Evolutionary conservation across 371 early-diverging fungal genomes (phyloP).

Genomic region (Mortierella sp.): DNA sequence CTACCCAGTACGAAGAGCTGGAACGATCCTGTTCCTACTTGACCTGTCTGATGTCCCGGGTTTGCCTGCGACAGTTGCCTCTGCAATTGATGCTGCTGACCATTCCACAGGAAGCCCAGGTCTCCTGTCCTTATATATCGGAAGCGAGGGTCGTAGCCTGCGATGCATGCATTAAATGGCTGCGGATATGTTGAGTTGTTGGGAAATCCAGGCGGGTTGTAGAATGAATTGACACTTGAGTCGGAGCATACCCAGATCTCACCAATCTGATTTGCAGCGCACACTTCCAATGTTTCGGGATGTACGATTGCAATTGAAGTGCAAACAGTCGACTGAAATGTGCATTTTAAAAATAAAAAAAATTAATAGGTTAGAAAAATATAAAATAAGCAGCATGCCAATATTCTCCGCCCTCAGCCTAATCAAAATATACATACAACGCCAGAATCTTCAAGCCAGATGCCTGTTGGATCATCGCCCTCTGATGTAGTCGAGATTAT

Average conservation of each 20-base stretch:
- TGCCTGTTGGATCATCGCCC: constrained; percentile 54
- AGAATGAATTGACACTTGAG: constrained; percentile 59
- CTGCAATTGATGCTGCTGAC: constrained; percentile 40
- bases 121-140: constrained; percentile 88
- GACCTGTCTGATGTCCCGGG: constrained; percentile 9
- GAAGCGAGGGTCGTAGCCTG: constrained; percentile 71
- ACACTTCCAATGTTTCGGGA: constrained; percentile 58
- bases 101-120: constrained; percentile 83
- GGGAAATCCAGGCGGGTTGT: constrained; percentile 19
- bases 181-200: constrained; percentile 17
- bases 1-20: constrained; percentile 82
- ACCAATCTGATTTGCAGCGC: constrained; percentile 80
- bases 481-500: constrained; percentile 37
- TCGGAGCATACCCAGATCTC: constrained; percentile 89
- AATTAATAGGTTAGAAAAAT: neutral
- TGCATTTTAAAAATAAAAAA: neutral
- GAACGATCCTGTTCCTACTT: constrained; percentile 29
- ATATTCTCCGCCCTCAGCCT: neutral
- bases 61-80: constrained; percentile 10
- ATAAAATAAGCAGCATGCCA: too few species aligned
- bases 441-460: constrained; percentile 52
- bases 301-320: constrained; percentile 56
- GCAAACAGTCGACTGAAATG: constrained; percentile 30
- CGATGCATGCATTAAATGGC: constrained; percentile 59
- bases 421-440: constrained; percentile 23